Evolutionary conservation across 2,329 filamentous ascomycete species (phyloP), one percentile per base, ranked within the genome.

Genomic region (Exophiala sp.): DNA sequence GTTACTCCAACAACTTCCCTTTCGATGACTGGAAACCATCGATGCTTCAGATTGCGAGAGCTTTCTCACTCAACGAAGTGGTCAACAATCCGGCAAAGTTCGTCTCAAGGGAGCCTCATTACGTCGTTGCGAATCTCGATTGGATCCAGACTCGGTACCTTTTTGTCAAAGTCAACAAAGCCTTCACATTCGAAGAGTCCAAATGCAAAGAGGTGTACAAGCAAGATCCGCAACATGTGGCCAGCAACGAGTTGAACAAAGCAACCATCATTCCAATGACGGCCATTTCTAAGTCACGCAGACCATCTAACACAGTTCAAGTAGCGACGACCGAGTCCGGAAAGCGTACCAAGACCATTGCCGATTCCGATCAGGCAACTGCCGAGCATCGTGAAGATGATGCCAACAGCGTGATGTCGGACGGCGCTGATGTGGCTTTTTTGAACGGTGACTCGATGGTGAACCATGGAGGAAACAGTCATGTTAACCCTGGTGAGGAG

Each of bases 91-190:
- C 89, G 0, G 47, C 68, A 0, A 65, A 85, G 41, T 96, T 88
- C 63, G 69, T 78, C 4, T 78, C 73, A 57, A 63, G 7, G 0
- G 59, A 0, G 0, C 86, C 86, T 0, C 83, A 85, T 70, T 84
- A 88, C 43, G 91, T 96, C 7, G 84, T 96, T 1, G 68, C 80
- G 21, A 76, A 90, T 41, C 72, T 87, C 8, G 86, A 95, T 64
- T 96, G 91, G 91, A 91, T 95, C 55, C 90, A 95, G 65, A 91
- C 89, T 21, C 82, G 91, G 40, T 96, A 95, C 69, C 77, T 96
- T 1, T 88, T 96, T 61, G 82, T 88, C 38, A 63, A 72, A 47
- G 68, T 68, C 54, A 42, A 7, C 45, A 52, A 29, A 46, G 60
- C 57, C 12, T 59, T 62, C 5, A 61, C 58, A 34, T 40, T 9